Conservation (phyloP, 805 yeast genomes). For the Candida pseudoglaebosa region DNA sequence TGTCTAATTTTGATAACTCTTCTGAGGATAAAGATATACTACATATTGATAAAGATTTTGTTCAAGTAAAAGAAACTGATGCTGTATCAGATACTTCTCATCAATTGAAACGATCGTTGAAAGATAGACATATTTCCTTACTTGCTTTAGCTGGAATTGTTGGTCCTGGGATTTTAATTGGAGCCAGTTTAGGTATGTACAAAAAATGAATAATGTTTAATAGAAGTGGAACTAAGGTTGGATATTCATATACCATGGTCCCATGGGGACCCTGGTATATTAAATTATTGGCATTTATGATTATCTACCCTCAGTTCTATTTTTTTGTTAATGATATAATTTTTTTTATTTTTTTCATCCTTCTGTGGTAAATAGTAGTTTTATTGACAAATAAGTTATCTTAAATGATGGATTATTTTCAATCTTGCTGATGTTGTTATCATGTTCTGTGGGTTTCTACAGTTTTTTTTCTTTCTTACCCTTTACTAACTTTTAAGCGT, state of each 20-base stretch:
- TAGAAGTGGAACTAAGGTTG: no score
- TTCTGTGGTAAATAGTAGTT: no score
- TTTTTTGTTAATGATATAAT: no score
- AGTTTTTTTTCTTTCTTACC: not conserved
- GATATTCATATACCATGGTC: no score
- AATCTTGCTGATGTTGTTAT: not conserved
- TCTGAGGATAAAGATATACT: not conserved
- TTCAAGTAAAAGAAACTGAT: not conserved
- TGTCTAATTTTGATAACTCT: not conserved
- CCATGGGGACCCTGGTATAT: no score
- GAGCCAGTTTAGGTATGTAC: conserved; percentile 37
- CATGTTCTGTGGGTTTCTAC: no score
- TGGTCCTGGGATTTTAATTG: conserved; percentile 57
- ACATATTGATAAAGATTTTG: not conserved
- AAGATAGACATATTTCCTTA: conserved; percentile 48
- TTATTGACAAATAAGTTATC: no score
- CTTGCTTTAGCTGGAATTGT: conserved; percentile 56
- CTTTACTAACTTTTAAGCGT: conserved; percentile 28
- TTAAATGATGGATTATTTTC: no score
- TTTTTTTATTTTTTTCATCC: no score
- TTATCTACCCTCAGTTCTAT: no score
- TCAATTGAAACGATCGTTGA: conserved; percentile 43
- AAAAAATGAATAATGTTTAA: no score
- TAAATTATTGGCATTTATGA: no score
- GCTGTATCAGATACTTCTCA: conserved; percentile 19